phyloP scores from a whole-genome alignment of 164 flowering plant species.

The Echeveria elegans region DNA sequence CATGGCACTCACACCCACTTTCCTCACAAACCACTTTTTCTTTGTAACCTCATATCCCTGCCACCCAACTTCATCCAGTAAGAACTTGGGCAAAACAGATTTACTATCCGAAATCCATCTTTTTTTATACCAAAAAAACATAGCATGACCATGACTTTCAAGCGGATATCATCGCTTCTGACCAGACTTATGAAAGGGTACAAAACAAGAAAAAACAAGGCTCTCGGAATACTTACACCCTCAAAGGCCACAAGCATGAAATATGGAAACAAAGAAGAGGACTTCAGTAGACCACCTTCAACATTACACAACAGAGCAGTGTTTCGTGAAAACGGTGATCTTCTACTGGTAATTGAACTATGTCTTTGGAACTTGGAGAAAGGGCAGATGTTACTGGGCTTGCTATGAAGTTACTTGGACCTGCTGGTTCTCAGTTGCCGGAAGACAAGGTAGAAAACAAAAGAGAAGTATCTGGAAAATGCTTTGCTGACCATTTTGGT shows the following conservation, averaged over 20 bases:
- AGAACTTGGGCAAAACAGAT: constrained; percentile 43
- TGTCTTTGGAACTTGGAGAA: neutral
- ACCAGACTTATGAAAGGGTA: constrained; percentile 30
- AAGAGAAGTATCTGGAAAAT: neutral
- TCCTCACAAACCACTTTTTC: constrained; percentile 17
- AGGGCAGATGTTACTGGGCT: neutral
- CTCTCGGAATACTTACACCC: constrained; percentile 34
- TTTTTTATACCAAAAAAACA: constrained; percentile 33
- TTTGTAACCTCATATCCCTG: constrained; percentile 32
- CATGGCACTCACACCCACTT: constrained; percentile 23
- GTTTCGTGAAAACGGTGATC: constrained; percentile 7
- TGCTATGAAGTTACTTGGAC: neutral
- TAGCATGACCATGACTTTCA: constrained; percentile 36
- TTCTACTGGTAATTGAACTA: neutral
- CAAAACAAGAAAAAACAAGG: constrained; percentile 22
- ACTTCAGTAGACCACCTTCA: constrained; percentile 46
- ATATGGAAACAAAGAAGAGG: constrained; percentile 56
- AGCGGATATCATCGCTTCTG: constrained; percentile 18
- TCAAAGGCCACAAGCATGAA: constrained; percentile 59
- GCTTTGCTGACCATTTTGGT: constrained; percentile 7
- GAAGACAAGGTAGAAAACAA: neutral
- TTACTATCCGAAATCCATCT: constrained; percentile 23
- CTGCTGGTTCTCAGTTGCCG: neutral
- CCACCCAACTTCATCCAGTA: constrained; percentile 38
- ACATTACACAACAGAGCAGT: constrained; percentile 39